These are phyloP conservation scores for Teratosphaeria destructans DNA, from an alignment of 2,329 filamentous ascomycete species.

Conservation along the genomic window DNA sequence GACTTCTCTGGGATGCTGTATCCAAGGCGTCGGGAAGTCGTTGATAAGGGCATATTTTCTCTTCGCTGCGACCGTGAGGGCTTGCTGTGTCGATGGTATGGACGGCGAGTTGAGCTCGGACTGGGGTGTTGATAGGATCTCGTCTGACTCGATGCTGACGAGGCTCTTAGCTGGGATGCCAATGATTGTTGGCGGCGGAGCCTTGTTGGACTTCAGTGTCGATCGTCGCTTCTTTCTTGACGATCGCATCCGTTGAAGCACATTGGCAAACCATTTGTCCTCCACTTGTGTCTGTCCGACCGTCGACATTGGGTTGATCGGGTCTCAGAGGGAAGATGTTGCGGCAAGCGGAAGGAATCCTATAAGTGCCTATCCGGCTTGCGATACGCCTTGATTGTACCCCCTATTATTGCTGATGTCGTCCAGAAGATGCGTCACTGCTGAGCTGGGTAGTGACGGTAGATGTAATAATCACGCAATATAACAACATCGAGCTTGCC, in stretches of 20 bases:
- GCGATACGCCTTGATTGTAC: too few species aligned
- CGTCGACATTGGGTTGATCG: not conserved
- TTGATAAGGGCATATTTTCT: not conserved
- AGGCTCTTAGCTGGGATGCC: not conserved
- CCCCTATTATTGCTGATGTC: not conserved
- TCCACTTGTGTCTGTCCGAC: not conserved
- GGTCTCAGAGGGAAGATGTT: not conserved
- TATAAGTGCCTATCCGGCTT: too few species aligned
- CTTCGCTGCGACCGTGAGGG: not conserved
- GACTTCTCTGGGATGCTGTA: conserved; percentile 18
- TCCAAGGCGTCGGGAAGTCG: not conserved
- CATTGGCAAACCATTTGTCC: not conserved
- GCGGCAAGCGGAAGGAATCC: not conserved
- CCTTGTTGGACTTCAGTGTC: not conserved
- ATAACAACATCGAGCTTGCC: not conserved
- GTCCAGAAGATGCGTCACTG: not conserved
- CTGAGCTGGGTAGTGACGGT: not conserved
- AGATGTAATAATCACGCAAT: not conserved
- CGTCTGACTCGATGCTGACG: not conserved
- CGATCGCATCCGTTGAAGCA: not conserved
- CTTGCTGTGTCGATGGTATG: not conserved
- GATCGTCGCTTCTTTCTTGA: not conserved
- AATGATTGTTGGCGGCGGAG: not conserved
- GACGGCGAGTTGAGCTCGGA: not conserved
- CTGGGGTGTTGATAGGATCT: not conserved